Base-by-base conservation (phyloP, 2,329 filamentous ascomycete species). In the Didymella pinodella region DNA sequence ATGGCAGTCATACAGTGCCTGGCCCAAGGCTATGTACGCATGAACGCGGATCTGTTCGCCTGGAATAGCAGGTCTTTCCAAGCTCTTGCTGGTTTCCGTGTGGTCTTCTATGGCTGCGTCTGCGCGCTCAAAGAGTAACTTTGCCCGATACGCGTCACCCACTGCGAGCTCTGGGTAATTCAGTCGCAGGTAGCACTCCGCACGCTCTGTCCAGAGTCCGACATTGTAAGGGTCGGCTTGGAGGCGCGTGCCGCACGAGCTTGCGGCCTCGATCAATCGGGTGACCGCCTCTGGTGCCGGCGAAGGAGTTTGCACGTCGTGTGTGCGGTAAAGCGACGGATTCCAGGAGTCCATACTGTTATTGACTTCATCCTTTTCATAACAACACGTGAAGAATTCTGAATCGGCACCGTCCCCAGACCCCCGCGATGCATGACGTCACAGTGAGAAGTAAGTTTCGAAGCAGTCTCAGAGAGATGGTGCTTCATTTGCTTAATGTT, bases 91-190 rank as follows among this genome's bases (percentile, higher is more conserved):
- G 20, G 4, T 11, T 22, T 22, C 32, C 4, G 10, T 20, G n/a
- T 29, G 41, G 8, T 10, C 8, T 25, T 28, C 31, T 46, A 2
- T 16, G 18, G 26, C 48, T 31, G 32, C 10, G 4, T 31, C 31
- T 7, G 56, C 58, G 16, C 72, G 69, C 47, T 74, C 66, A 31
- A 70, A 63, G 10, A 75, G 54, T n/a, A 75, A 63, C 26, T 63
- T 63, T 0, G 72, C 70, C 65, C 72, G 74, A 43, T 74, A 75
- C 0, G 65, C 64, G 40, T 75, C 73, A 3, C 73, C 72, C 1
- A 70, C 66, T 10, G 66, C 69, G 12, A 76, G 64, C 51, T 75
- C 73, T 1, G 74, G 73, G 50, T 65, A 75, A 12, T 68, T 71
- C n/a, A 55, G 29, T 14, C 40, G 36, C 8, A 55, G 29, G 11